These are phyloP conservation scores for Usnea hakonensis DNA, from an alignment of 495 filamentous ascomycete species.

Conservation along the genomic window DNA sequence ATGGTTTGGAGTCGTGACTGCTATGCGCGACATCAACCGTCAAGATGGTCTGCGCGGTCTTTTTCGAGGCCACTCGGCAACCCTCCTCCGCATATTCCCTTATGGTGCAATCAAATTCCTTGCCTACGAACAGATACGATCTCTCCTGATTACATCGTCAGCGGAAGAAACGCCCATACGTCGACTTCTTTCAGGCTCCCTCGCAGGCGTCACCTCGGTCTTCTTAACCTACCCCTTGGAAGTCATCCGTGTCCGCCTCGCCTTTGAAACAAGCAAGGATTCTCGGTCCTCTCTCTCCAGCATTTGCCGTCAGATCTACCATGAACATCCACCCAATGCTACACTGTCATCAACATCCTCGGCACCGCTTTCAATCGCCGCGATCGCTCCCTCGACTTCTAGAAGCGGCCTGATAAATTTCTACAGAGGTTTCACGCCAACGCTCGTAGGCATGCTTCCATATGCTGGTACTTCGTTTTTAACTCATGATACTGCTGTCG, in stretches of 20 bases:
- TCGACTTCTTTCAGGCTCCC: conserved; percentile 65
- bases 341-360: conserved; percentile 21
- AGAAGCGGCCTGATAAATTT: conserved; percentile 75
- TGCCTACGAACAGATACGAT: conserved; percentile 90
- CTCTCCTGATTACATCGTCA: conserved; percentile 57
- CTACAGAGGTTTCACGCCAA: conserved; percentile 88
- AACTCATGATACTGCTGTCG: conserved; percentile 80
- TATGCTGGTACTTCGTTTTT: conserved; percentile 98
- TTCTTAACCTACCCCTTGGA: conserved; percentile 95
- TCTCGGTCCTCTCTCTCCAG: conserved; percentile 55
- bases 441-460: conserved; percentile 85
- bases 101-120: conserved; percentile 97
- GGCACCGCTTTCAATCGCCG: conserved; percentile 27
- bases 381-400: conserved; percentile 37
- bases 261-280: conserved; percentile 77
- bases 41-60: conserved; percentile 67
- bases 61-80: conserved; percentile 90
- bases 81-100: conserved; percentile 88
- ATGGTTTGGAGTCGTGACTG: conserved; percentile 69
- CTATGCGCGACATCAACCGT: conserved; percentile 74
- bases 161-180: conserved; percentile 74
- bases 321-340: conserved; percentile 47
- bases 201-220: conserved; percentile 83
- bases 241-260: conserved; percentile 82
- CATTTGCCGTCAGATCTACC: conserved; percentile 78